Evolutionary conservation across 2,329 filamentous ascomycete genomes (phyloP).

Genomic region (Aspergillus brunneoviolaceus): DNA sequence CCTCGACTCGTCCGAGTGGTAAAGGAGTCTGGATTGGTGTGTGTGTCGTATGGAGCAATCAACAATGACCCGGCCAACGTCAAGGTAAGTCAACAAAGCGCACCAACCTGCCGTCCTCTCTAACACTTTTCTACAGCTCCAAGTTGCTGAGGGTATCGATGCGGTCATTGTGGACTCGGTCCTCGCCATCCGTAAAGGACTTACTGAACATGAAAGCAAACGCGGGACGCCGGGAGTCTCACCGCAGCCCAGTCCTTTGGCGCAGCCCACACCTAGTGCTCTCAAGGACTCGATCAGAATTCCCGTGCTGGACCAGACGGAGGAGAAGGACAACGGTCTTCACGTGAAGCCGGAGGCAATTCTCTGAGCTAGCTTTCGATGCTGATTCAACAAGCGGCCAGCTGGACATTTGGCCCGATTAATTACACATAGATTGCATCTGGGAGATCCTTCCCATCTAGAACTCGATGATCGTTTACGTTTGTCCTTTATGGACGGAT

Average conservation of each 20-base stretch:
- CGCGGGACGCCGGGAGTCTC: constrained; percentile 24
- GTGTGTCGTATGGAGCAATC: constrained; percentile 85
- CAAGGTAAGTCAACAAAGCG: constrained; percentile 59
- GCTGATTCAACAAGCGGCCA: not conserved
- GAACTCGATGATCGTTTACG: not conserved
- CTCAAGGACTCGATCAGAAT: constrained; percentile 25
- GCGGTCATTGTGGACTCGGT: constrained; percentile 97
- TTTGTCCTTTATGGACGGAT: not conserved
- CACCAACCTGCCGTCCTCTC: not conserved
- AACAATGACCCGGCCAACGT: constrained; percentile 89
- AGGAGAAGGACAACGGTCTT: constrained; percentile 22
- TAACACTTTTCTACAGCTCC: constrained; percentile 55
- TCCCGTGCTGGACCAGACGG: constrained; percentile 27
- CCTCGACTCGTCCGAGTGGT: constrained; percentile 87
- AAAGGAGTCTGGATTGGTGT: constrained; percentile 90
- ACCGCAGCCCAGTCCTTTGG: constrained; percentile 26
- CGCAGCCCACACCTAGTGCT: constrained; percentile 19
- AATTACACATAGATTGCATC: not conserved
- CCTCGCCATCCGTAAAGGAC: constrained; percentile 83
- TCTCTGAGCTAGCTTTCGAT: constrained; percentile 4
- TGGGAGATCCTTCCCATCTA: not conserved
- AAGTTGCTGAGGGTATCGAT: constrained; percentile 94
- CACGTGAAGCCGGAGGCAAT: constrained; percentile 19
- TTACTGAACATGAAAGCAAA: constrained; percentile 56
- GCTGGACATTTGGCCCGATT: not conserved